Base-by-base conservation (phyloP, 2,329 filamentous ascomycete genomes). In the Lachnum nothofagi region DNA sequence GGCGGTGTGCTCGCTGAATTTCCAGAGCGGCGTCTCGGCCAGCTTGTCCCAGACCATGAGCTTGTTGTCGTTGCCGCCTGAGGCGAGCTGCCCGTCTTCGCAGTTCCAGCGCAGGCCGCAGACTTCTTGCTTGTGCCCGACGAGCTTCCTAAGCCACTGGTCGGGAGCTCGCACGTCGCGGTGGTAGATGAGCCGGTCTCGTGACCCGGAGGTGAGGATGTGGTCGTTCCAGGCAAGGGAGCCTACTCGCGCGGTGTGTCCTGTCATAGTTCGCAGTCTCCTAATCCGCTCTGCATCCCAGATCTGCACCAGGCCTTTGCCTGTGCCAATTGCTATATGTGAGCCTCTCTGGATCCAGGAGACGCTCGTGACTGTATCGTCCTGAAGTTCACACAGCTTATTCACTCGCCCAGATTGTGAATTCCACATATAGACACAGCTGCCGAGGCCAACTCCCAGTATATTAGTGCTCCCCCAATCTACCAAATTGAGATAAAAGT, bases 281-380 rank as follows among this genome's bases (percentile, higher is more conserved):
- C 91, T 82, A 54, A 86, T 82, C 65, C 86, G 85, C 63, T 95
- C 87, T 1, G 91, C 93, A 69, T 98, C 93, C 88, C 91, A 98
- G 39, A 98, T 97, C 65, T 97, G 91, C 3, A 98, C 91, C 29
- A 95, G 77, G 5, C 93, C 93, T 70, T 95, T 95, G 39, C 88
- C 86, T 2, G 93, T 98, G 37, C 93, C 93, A 59, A 98, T 94
- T 3, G 93, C 88, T 48, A 98, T 80, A 68, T 98, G 93, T 0
- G 91, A 95, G 31, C 93, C 93, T 71, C 93, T 84, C 69, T 98
- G 93, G 60, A 98, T 98, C 93, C 93, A 98, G 48, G 86, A 94
- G 9, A 98, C 93, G 60, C 91, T 96, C 2, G 93, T 98, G 1
- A 98, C 91, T 0, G 85, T 91, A 65, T 98, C 93, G 61, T 95